Base-by-base conservation (phyloP, 331 rosid genomes). In the Dryas integrifolia region DNA sequence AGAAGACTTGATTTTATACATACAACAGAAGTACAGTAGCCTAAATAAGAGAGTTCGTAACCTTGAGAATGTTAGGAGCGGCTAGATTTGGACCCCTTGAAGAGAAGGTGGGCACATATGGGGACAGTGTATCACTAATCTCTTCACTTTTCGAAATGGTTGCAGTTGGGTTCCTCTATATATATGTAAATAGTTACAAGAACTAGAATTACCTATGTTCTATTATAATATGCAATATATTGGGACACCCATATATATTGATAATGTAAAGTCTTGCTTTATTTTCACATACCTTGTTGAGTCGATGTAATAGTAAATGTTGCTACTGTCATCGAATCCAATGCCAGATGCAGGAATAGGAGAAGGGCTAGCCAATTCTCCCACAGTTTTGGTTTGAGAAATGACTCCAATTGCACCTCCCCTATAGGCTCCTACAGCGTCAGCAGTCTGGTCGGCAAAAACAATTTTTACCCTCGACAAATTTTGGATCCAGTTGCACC, bases 151-250 rank as follows among this genome's bases (percentile, higher is more conserved):
- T 86, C n/a, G 39, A 63, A 71, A 85, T 84, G 50, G 79, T 82
- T 24, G 87, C 92, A 15, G 73, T 84, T 52, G 92, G 81, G 12
- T 46, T 67, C 11, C 86, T 85, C n/a, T 18, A 15, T n/a, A 71
- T 26, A 26, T 26, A 26, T 26, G 35, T 26, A 26, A 26, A 26
- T 26, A 26, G 35, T 26, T 26, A 26, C 35, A 26, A 73, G 14
- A 30, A 43, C 15, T 14, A 4, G 16, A 12, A 3, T 62, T 45
- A 39, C 1, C 35, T 26, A 26, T 26, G 35, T 26, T 2, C 35
- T 26, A 26, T 26, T 26, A 26, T 26, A 26, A 26, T 26, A 2
- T 21, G 35, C 2, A 26, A 26, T 26, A 26, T 26, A 21, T 21
- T 21, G 21, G 21, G 21, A 21, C 21, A 21, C 21, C 21, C 21